Evolutionary conservation across 495 filamentous ascomycete species (phyloP), one percentile per base, ranked within the genome.

Genomic region (Penicillium pancosmium): DNA sequence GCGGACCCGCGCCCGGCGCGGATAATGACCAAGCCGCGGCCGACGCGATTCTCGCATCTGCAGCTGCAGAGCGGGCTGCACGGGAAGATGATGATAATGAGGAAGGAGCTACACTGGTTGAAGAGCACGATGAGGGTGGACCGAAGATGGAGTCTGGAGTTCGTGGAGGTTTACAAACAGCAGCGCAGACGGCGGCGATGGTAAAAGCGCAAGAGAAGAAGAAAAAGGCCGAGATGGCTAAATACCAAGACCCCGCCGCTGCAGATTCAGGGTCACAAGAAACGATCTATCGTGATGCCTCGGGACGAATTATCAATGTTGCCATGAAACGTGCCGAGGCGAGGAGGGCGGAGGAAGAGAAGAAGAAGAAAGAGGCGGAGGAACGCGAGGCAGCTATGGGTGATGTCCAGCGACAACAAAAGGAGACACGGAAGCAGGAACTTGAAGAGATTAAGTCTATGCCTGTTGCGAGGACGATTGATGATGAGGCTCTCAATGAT

Each of bases 261-360:
- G 63, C 65, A 15, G 62, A 64, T 5, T 76, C 67, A 62, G 55
- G 75, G 25, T 78, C 80, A 8, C 82, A 84, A 59, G 92, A 98
- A 73, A 92, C 93, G 0, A 90, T 97, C 44, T 94, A 97, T 67
- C 88, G 94, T 50, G 94, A 98, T 78, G 94, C 94, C 11, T 92
- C 88, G 3, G 94, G 94, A 3, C 84, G 93, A 18, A 87, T 96
- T 12, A 90, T 98, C 59, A 95, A 98, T 67, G 87, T 96, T 8
- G 84, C 87, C 2, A 91, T 97, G 89, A 88, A 89, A 70, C 82
- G 93, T 4, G 92, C 92, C 13, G 93, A 97, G 70, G 87, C 90
- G 31, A 79, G 92, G 6, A 81, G 82, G 38, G 86, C 86, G 50
- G 85, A 85, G 10, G 86, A 90, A 56, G 91, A 91, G 68, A 88